These are phyloP conservation scores for Diaporthe sp. DNA, from an alignment of 2,329 filamentous ascomycete species.

Conservation along the genomic window DNA sequence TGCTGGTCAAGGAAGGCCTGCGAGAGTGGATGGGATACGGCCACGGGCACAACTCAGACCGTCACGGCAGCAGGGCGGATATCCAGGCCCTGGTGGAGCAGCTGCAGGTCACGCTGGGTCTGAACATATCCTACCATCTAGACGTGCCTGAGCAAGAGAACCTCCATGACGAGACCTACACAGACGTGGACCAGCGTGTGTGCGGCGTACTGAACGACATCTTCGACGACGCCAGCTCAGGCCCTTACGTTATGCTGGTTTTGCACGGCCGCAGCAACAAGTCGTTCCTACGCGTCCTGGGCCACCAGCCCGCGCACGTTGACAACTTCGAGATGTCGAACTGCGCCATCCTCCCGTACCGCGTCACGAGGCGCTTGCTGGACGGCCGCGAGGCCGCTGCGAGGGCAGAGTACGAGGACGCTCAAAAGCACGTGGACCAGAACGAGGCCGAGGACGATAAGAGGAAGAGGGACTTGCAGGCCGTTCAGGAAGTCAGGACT, in stretches of 20 bases:
- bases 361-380: constrained; percentile 11
- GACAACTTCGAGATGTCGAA: constrained; percentile 18
- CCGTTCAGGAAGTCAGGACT: background rate
- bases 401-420: background rate
- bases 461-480: background rate
- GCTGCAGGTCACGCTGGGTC: background rate
- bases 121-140: background rate
- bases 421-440: background rate
- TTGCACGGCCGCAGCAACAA: constrained; percentile 34
- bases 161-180: constrained; percentile 25
- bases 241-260: constrained; percentile 27
- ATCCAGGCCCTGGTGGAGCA: background rate
- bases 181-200: constrained; percentile 30
- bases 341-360: constrained; percentile 29
- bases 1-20: constrained; percentile 31
- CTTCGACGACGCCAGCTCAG: background rate
- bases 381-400: background rate
- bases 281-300: constrained; percentile 31
- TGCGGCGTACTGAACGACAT: constrained; percentile 29
- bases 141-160: background rate
- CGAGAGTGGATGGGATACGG: constrained; percentile 35
- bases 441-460: background rate
- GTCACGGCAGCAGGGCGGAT: background rate
- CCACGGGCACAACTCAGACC: constrained; percentile 31
- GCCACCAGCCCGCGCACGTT: constrained; percentile 15